phyloP scores from a whole-genome alignment of 2,329 filamentous ascomycete species.

The Paraphaeosphaeria sporulosa region DNA sequence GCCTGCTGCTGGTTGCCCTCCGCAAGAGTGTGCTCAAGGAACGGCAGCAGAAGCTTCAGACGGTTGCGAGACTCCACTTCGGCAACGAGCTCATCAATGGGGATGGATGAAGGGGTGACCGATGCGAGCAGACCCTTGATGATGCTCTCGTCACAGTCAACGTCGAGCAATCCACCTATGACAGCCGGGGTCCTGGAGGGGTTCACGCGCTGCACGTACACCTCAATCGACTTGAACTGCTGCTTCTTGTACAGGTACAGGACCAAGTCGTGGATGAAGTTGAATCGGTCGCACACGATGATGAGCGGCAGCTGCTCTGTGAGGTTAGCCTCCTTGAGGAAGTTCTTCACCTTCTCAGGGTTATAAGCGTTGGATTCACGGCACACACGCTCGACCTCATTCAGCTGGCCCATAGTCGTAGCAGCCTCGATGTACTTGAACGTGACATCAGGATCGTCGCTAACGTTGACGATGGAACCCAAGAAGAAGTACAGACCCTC shows the following conservation, averaged over 20 bases:
- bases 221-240: constrained; percentile 98
- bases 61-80: constrained; percentile 97
- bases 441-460: constrained; percentile 91
- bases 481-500: constrained; percentile 99
- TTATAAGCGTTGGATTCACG: constrained; percentile 76
- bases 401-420: constrained; percentile 90
- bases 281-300: constrained; percentile 99
- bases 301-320: constrained; percentile 94
- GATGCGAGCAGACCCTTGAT: constrained; percentile 91
- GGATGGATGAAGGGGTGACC: constrained; percentile 83
- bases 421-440: constrained; percentile 99
- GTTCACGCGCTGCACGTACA: constrained; percentile 97
- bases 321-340: constrained; percentile 93
- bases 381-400: constrained; percentile 96
- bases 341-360: constrained; percentile 97
- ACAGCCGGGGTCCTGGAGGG: constrained; percentile 89
- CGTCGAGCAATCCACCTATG: constrained; percentile 90
- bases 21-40: constrained; percentile 90
- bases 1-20: constrained; percentile 95
- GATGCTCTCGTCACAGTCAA: constrained; percentile 95
- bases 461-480: constrained; percentile 96
- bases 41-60: constrained; percentile 92
- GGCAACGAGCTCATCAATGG: constrained; percentile 89
- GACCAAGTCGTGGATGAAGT: constrained; percentile 96
- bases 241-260: constrained; percentile 98